A percentile compares a stretch with the other conserved stretches of the same genome.
These are phyloP conservation scores for Tricholoma bakamatsutake DNA, from an alignment of 768 basidiomycete genomes.

Conservation along the genomic window DNA sequence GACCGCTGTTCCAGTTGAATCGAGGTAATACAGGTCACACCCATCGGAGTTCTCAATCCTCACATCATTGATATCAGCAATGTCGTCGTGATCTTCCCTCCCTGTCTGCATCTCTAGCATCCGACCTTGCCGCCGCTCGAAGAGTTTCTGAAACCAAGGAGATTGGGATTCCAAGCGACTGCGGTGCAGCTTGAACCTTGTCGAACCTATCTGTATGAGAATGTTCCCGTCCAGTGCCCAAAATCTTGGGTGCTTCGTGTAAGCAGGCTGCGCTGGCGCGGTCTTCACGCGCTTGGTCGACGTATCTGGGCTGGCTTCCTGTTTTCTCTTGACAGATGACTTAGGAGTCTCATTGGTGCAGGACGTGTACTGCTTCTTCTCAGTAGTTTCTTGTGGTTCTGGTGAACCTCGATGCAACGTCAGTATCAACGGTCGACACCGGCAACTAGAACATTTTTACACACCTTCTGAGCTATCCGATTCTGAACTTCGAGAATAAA, in stretches of 20 bases:
- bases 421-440: too few species aligned
- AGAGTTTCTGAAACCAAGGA: conserved; percentile 18
- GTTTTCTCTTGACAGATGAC: background rate
- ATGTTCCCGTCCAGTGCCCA: conserved; percentile 22
- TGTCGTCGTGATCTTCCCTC: conserved; percentile 3
- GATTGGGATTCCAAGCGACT: conserved; percentile 19
- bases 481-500: too few species aligned
- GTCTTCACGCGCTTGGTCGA: background rate
- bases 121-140: conserved; percentile 8
- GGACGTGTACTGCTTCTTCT: background rate
- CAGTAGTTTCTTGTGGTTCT: background rate
- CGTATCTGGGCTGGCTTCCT: background rate
- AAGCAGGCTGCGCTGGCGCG: conserved; percentile 3
- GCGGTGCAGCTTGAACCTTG: conserved; percentile 17
- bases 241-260: conserved; percentile 16
- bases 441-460: too few species aligned
- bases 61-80: conserved; percentile 2
- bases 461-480: too few species aligned
- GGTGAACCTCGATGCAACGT: background rate
- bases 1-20: background rate
- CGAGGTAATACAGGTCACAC: background rate
- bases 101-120: background rate
- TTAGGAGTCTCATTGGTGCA: background rate
- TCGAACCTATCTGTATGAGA: conserved; percentile 16
- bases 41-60: background rate